Conservation (phyloP, 2,329 filamentous ascomycete genomes). For the Colletotrichum plurivorum region DNA sequence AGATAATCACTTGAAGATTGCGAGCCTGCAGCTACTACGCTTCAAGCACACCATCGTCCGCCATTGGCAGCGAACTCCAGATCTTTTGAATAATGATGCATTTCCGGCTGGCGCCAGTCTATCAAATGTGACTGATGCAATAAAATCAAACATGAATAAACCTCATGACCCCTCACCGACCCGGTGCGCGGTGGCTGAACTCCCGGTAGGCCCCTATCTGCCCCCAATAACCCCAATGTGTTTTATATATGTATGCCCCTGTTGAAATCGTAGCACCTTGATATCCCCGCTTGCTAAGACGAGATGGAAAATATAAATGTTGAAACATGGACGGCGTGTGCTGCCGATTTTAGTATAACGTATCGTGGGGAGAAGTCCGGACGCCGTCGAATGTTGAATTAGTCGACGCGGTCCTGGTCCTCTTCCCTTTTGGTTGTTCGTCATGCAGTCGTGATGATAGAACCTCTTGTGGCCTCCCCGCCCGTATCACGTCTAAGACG, state of each 20-base stretch:
- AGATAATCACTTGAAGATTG: no score
- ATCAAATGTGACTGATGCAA: background rate
- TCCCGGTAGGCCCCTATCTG: slow-evolving; percentile 12
- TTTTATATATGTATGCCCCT: slow-evolving; percentile 10
- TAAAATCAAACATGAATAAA: background rate
- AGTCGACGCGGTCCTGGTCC: slow-evolving; percentile 2
- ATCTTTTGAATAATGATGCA: no score
- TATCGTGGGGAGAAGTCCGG: background rate
- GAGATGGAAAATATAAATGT: slow-evolving; percentile 28
- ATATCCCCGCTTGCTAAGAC: slow-evolving; percentile 28
- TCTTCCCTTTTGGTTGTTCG: background rate
- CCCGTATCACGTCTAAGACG: slow-evolving; percentile 31
- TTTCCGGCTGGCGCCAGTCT: background rate
- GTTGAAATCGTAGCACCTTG: slow-evolving; percentile 35
- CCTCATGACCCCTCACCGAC: background rate
- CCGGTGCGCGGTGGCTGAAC: slow-evolving; percentile 7
- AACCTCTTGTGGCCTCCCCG: background rate
- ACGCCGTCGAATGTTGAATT: slow-evolving; percentile 32
- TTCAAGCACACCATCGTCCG: no score
- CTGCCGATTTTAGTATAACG: no score
- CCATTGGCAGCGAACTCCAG: no score
- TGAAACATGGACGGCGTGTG: slow-evolving; percentile 13
- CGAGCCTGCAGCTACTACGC: no score
- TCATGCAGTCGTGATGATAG: slow-evolving; percentile 19
- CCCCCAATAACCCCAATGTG: slow-evolving; percentile 1